phyloP scores from a whole-genome alignment of 108 stramenopile species.

The Aureococcus anophagefferens region DNA sequence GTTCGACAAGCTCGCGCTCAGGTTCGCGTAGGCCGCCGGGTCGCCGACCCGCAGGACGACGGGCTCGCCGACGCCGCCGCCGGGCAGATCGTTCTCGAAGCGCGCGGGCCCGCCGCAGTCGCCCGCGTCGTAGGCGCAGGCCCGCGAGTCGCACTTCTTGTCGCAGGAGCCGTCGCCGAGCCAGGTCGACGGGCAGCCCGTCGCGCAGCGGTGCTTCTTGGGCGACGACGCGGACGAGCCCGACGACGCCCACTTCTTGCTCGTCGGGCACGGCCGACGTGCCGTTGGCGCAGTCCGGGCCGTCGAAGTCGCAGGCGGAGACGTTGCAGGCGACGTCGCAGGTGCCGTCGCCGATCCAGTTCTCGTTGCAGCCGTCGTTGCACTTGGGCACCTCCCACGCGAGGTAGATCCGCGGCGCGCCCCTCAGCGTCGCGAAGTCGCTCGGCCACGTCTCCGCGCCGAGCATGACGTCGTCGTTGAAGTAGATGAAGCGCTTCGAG shows the following conservation, averaged over 20 bases:
- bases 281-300: slow-evolving; percentile 27
- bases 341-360: slow-evolving; percentile 25
- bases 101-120: no score
- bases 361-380: slow-evolving; percentile 15
- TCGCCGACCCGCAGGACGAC: background rate
- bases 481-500: slow-evolving; percentile 34
- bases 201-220: no score
- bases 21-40: background rate
- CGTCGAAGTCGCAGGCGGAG: slow-evolving; percentile 24
- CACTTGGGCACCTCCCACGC: slow-evolving; percentile 40
- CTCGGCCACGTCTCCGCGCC: slow-evolving; percentile 27
- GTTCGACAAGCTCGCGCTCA: no score
- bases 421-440: slow-evolving; percentile 21
- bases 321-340: slow-evolving; percentile 31
- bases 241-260: background rate
- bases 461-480: slow-evolving; percentile 50
- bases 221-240: no score
- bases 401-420: slow-evolving; percentile 17
- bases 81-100: no score
- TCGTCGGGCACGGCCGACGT: background rate
- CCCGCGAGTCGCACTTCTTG: slow-evolving; percentile 19
- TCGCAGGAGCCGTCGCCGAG: slow-evolving; percentile 50
- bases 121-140: slow-evolving; percentile 31
- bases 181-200: slow-evolving; percentile 37
- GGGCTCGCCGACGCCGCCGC: background rate